Base-by-base conservation (phyloP, 768 basidiomycete species). In the Sarcomyxa edulis region DNA sequence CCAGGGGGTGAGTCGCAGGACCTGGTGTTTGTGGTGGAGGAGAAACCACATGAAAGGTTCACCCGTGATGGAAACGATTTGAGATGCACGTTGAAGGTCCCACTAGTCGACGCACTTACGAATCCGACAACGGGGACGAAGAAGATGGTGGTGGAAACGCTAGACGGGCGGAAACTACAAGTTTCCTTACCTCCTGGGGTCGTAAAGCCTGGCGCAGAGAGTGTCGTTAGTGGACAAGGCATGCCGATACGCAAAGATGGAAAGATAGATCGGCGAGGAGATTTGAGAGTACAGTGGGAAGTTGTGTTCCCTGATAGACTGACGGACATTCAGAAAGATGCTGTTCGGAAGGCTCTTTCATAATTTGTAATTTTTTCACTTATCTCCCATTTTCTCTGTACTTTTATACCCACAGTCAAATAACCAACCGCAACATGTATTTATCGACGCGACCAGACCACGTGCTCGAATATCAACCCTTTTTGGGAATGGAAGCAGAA, bases 11-110 rank as follows among this genome's bases (percentile, higher is more conserved):
- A 83, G 32, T 58, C 84, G 10, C 91, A 93, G 52, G 90, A 94
- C 56, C 72, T 99, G n/a, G 93, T 93, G 22, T 97, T 99, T 55
- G 78, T 95, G 32, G 78, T 96, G n/a, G 94, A 96, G 59, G 92
- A 97, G 63, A 97, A 95, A 62, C 81, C 84, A 7, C 89, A 98
- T 59, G 59, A 72, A 0, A 58, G 69, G 12, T 96, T 89, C 61
- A 72, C 65, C 42, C 74, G 94, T 16, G 81, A 86, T 6, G 90
- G 84, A 22, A 86, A 95, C 62, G 81, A 96, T 56, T 74, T 97
- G 32, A 53, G 74, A 30, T 72, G 72, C 42, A 68, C 56, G 14
- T 39, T 85, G 28, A 66, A 72, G 46, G 64, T 97, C 37, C 71
- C 90, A 9, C 74, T 97, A 1, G 78, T 91, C 16, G 90, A 96